A percentile compares a stretch with the other conserved stretches of the same genome.
Conservation (phyloP, 805 yeast genomes). For the Lipomyces mesembrius region DNA sequence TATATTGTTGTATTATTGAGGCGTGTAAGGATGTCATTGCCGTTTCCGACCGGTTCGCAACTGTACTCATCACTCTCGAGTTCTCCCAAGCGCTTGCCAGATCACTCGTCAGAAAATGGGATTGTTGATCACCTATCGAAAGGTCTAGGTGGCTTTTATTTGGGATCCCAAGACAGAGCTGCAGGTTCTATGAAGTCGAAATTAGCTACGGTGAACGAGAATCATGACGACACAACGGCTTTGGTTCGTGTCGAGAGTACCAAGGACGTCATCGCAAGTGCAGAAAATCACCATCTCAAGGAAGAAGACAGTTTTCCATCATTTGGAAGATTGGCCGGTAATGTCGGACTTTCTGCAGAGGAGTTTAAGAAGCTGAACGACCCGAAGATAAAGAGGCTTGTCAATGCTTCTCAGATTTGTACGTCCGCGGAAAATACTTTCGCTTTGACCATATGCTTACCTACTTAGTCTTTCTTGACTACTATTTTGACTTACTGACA, state of each 20-base stretch:
- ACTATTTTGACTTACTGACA: conserved; percentile 94
- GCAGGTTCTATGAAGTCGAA: conserved; percentile 4
- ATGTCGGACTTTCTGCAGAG: conserved; percentile 28
- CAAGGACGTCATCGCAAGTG: conserved; percentile 4
- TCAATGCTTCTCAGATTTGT: conserved; percentile 76
- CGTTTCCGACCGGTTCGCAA: conserved; percentile 5
- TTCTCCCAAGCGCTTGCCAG: conserved; percentile 6
- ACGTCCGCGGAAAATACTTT: conserved; percentile 5
- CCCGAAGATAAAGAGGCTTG: conserved; percentile 80
- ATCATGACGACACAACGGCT: conserved; percentile 32
- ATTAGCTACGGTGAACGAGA: conserved; percentile 29
- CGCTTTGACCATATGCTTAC: neutral
- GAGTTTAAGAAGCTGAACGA: conserved; percentile 58
- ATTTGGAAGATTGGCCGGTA: neutral
- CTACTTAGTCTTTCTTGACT: conserved; percentile 82
- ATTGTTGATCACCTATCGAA: conserved; percentile 26
- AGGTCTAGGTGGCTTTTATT: conserved; percentile 17
- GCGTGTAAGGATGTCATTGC: conserved; percentile 7
- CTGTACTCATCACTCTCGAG: neutral
- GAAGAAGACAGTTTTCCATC: conserved; percentile 8
- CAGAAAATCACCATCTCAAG: neutral
- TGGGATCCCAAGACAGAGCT: conserved; percentile 13
- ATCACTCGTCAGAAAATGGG: conserved; percentile 17
- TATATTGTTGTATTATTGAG: neutral
- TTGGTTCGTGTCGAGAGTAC: conserved; percentile 22